Conservation (phyloP, 202 grass and related monocot species). For the Panicum hallii region DNA sequence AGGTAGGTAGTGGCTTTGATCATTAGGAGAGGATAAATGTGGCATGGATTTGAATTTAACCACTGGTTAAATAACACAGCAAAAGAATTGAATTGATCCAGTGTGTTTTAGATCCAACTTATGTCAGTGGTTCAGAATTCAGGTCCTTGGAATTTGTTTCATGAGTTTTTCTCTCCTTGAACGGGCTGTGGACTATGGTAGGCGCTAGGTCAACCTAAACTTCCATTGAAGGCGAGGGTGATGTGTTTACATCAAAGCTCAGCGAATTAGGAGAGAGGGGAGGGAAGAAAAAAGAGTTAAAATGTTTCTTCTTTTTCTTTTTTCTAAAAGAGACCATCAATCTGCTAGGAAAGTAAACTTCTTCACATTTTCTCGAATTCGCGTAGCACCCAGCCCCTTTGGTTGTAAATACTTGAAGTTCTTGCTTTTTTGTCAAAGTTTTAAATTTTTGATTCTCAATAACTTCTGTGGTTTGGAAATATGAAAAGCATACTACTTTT, state of each 20-base stretch:
- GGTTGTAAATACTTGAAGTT: too few relatives aligned
- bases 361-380: too few relatives aligned
- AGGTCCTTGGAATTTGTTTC: not conserved
- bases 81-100: not conserved
- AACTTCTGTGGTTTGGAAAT: too few relatives aligned
- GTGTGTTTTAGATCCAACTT: not conserved
- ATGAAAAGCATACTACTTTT: too few relatives aligned
- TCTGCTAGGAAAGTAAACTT: too few relatives aligned
- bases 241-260: too few relatives aligned
- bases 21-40: slow-evolving; percentile 3
- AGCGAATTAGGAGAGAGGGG: too few relatives aligned
- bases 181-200: not conserved
- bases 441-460: too few relatives aligned
- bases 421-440: too few relatives aligned
- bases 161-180: not conserved
- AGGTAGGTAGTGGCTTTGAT: not conserved
- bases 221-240: not conserved
- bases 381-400: too few relatives aligned
- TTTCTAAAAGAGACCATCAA: too few relatives aligned
- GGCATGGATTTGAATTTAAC: slow-evolving; percentile 1
- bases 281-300: not conserved
- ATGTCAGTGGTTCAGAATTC: not conserved
- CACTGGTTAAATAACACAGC: not conserved
- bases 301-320: not conserved
- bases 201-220: not conserved